These are phyloP conservation scores for Sedum album DNA, from an alignment of 164 flowering plant genomes.

Conservation along the genomic window DNA sequence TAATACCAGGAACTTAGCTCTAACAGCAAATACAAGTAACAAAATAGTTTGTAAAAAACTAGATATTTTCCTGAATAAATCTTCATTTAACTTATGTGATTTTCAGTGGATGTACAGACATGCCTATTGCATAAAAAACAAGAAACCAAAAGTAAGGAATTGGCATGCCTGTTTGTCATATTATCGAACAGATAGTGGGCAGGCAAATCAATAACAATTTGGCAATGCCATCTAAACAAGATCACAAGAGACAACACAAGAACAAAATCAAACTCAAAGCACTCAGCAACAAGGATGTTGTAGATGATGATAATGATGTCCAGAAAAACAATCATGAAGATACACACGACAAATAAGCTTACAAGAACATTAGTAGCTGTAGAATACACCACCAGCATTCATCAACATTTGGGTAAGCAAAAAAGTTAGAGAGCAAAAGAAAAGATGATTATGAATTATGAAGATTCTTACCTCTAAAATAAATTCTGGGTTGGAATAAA, in stretches of 20 bases:
- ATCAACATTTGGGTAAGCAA: background rate
- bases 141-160: background rate
- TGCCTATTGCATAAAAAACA: background rate
- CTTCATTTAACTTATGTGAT: too few relatives aligned
- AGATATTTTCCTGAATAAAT: too few relatives aligned
- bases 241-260: background rate
- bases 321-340: too few relatives aligned
- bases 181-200: background rate
- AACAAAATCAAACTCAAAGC: constrained; percentile 1
- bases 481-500: constrained; percentile 8
- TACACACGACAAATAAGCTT: too few relatives aligned
- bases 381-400: background rate
- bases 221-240: background rate
- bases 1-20: background rate
- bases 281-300: background rate
- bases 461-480: too few relatives aligned
- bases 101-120: too few relatives aligned
- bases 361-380: too few relatives aligned
- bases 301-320: too few relatives aligned
- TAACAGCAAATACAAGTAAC: background rate
- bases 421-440: background rate
- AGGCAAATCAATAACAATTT: background rate
- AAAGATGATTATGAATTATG: constrained; percentile 17
- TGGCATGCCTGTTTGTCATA: constrained; percentile 4
- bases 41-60: background rate